phyloP scores from a whole-genome alignment of 192 early-diverging fungal species.

The Lobulomyces angularis region DNA sequence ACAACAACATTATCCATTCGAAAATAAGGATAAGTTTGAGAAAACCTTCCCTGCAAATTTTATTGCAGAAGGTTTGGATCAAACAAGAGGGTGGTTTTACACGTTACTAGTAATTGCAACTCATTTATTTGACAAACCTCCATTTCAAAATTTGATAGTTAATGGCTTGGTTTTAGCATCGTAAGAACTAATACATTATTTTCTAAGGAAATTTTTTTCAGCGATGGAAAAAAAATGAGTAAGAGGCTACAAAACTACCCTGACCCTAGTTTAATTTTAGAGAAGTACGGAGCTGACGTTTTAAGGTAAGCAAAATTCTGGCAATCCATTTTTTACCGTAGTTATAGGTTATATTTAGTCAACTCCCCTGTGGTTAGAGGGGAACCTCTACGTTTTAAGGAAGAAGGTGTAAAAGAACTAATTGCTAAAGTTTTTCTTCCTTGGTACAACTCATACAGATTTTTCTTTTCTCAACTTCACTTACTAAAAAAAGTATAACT shows the following conservation, averaged over 20 bases:
- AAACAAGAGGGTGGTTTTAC: constrained; percentile 99
- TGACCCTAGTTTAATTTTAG: constrained; percentile 68
- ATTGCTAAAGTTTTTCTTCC: constrained; percentile 89
- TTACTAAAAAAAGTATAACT: constrained; percentile 67
- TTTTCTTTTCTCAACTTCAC: constrained; percentile 84
- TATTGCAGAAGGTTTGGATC: constrained; percentile 98
- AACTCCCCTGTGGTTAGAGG: constrained; percentile 96
- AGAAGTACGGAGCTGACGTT: constrained; percentile 87
- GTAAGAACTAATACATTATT: constrained; percentile 23
- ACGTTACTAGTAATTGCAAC: constrained; percentile 94
- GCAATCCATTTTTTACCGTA: background rate
- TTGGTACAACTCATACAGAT: constrained; percentile 97
- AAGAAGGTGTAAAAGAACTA: constrained; percentile 94
- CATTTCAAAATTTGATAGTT: constrained; percentile 95
- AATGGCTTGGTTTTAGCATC: constrained; percentile 88
- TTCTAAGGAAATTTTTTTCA: constrained; percentile 11
- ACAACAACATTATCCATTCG: constrained; percentile 98
- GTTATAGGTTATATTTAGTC: constrained; percentile 72
- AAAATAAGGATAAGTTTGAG: constrained; percentile 82
- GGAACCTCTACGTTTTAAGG: constrained; percentile 87
- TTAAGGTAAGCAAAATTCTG: constrained; percentile 27
- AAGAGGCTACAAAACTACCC: constrained; percentile 99
- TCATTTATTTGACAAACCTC: constrained; percentile 85
- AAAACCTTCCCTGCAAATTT: constrained; percentile 93
- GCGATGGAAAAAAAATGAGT: constrained; percentile 99